Base-by-base conservation (phyloP, 2,329 filamentous ascomycete species). In the Colletotrichum cuscutae region DNA sequence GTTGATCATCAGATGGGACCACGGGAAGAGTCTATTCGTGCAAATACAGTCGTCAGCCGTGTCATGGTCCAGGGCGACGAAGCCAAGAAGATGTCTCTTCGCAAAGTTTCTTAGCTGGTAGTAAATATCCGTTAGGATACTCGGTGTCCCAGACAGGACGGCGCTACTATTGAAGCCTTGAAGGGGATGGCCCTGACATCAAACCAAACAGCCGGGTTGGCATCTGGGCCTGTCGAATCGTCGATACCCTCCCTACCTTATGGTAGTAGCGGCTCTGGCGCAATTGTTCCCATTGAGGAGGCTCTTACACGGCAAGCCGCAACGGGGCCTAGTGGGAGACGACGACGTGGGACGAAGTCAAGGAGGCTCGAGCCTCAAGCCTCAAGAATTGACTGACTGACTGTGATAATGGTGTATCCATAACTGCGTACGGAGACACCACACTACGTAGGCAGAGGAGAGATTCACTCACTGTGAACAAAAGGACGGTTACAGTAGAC, bases 161-260 rank as follows among this genome's bases (percentile, higher is more conserved):
- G 32, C 42, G 42, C 19, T 37, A 26, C 32, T 32, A 19, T 28
- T 68, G 24, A 59, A 60, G 67, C 24, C 24, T n/a, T 68, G 24
- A 59, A 60, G 67, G 69, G 68, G 66, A 69, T 12, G 63, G 71
- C 53, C 70, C 49, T 66, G 68, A 78, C 75, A 76, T 77, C 79
- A 80, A 80, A 80, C 80, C 78, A 81, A 78, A 80, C 79, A 70
- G 70, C 75, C 74, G 71, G 73, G 70, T 68, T 59, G 49, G 60
- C 37, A 35, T 65, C 64, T 65, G 59, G 65, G 63, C 66, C 59
- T 76, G 65, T 71, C 69, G 42, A 52, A 12, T 35, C 32, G 11
- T 35, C 32, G 32, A 35, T 35, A 35, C 32, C 8, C 8, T 35
- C 30, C 30, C 9, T 30, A 65, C 37, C 52, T 24, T 49, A 28